Conservation (phyloP, 495 filamentous ascomycete species). For the Entonaema liquescens region DNA sequence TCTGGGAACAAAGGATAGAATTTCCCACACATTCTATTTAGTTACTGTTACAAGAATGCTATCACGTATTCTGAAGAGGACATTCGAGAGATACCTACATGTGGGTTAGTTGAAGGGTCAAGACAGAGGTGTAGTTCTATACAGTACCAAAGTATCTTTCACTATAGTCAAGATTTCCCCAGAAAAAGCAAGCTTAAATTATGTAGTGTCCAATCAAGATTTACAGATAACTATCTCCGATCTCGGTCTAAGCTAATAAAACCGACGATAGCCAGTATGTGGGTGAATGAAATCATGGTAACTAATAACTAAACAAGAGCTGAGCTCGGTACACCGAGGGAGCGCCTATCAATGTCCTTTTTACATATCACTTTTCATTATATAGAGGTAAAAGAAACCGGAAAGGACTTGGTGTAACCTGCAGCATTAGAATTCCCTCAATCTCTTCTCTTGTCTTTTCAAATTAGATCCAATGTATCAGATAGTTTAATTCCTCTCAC, state of each 20-base stretch:
- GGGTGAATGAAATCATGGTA: not conserved
- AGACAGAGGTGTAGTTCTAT: not conserved
- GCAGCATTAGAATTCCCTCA: not conserved
- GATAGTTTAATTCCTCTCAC: constrained; percentile 6
- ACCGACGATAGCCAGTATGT: constrained; percentile 4
- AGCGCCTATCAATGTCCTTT: constrained; percentile 10
- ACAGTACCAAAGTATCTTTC: not conserved
- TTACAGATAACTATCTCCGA: constrained; percentile 20
- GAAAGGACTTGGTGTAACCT: not conserved
- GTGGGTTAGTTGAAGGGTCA: too few species aligned
- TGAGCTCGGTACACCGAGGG: constrained; percentile 9
- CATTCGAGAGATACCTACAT: too few species aligned
- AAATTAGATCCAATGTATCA: constrained; percentile 28
- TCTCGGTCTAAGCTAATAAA: constrained; percentile 27
- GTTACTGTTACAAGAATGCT: too few species aligned
- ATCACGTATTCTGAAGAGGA: too few species aligned
- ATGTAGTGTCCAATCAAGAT: not conserved
- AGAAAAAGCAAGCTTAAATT: not conserved
- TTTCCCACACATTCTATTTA: too few species aligned
- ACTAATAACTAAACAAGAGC: constrained; percentile 8
- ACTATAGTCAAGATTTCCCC: not conserved
- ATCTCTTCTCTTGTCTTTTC: not conserved
- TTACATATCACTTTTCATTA: constrained; percentile 13
- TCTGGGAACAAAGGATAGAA: too few species aligned
- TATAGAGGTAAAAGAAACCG: constrained; percentile 5